Evolutionary conservation across 2,329 filamentous ascomycete genomes (phyloP).

Genomic region (Penicillium rolfsii): DNA sequence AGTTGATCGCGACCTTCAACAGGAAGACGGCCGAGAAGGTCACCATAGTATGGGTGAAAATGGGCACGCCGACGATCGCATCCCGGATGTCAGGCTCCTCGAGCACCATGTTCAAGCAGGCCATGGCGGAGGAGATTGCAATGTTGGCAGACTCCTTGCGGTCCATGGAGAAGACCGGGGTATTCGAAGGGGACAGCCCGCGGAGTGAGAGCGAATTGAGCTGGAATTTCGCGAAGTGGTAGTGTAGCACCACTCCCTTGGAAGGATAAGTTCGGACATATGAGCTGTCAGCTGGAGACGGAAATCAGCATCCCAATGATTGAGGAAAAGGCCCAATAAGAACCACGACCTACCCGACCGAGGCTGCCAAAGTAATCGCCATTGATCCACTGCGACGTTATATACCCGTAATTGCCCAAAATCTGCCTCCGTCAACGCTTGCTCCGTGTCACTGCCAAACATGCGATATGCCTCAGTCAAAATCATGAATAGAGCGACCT

Average conservation of each 20-base stretch:
- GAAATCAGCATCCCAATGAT: neutral
- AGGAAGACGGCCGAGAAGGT: conserved; percentile 52
- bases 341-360: conserved; percentile 44
- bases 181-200: conserved; percentile 49
- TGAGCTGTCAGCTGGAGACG: conserved; percentile 44
- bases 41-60: conserved; percentile 52
- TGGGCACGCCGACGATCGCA: conserved; percentile 53
- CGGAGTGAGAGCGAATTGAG: conserved; percentile 51
- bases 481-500: conserved; percentile 63
- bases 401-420: conserved; percentile 53
- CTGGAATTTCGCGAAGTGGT: conserved; percentile 58
- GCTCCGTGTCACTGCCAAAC: conserved; percentile 60
- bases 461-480: conserved; percentile 60
- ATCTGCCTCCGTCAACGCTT: conserved; percentile 56
- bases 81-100: conserved; percentile 55
- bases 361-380: conserved; percentile 55
- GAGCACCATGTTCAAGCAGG: conserved; percentile 51
- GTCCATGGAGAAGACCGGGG: conserved; percentile 48
- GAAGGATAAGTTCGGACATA: conserved; percentile 55
- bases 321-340: neutral
- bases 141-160: conserved; percentile 51
- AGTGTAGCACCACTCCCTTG: conserved; percentile 57
- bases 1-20: conserved; percentile 50
- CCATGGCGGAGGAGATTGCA: conserved; percentile 54
- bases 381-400: conserved; percentile 56